Percentiles rank a stretch among this genome's conserved stretches.
Conservation (phyloP, 352 stramenopile species). For the Pythium rishiriense region DNA sequence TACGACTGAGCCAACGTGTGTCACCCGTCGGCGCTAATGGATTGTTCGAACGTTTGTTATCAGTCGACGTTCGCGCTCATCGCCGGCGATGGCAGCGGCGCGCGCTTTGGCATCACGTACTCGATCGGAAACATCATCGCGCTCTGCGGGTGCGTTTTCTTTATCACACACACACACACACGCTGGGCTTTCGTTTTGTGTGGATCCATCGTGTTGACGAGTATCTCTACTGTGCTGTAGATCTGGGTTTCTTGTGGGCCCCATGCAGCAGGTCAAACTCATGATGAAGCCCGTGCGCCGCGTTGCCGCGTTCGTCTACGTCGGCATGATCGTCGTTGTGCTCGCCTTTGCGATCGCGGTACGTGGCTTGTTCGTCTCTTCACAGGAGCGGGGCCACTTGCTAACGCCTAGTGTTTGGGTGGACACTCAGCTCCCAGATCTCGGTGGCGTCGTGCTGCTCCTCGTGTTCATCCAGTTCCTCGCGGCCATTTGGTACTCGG, state of each 20-base stretch:
- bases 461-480: conserved; percentile 77
- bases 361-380: not conserved
- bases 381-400: not conserved
- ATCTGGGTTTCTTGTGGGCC: conserved; percentile 80
- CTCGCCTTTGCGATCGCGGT: conserved; percentile 74
- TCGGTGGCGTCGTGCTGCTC: conserved; percentile 76
- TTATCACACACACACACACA: not conserved
- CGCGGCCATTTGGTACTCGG: conserved; percentile 82
- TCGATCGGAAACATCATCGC: conserved; percentile 83
- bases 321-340: conserved; percentile 77
- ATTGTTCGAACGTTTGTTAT: too few species aligned
- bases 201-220: too few species aligned
- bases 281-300: conserved; percentile 86
- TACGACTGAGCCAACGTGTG: too few species aligned
- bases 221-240: too few species aligned
- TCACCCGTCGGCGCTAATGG: conserved; percentile 76
- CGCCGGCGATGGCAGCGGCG: conserved; percentile 56
- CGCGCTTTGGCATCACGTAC: conserved; percentile 85
- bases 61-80: conserved; percentile 85
- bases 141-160: conserved; percentile 60
- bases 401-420: not conserved
- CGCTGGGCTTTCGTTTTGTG: not conserved
- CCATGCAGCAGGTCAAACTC: conserved; percentile 80
- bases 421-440: conserved; percentile 43
- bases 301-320: conserved; percentile 70